Base-by-base conservation (phyloP, 2,329 filamentous ascomycete species). In the Capronia epimyces region DNA sequence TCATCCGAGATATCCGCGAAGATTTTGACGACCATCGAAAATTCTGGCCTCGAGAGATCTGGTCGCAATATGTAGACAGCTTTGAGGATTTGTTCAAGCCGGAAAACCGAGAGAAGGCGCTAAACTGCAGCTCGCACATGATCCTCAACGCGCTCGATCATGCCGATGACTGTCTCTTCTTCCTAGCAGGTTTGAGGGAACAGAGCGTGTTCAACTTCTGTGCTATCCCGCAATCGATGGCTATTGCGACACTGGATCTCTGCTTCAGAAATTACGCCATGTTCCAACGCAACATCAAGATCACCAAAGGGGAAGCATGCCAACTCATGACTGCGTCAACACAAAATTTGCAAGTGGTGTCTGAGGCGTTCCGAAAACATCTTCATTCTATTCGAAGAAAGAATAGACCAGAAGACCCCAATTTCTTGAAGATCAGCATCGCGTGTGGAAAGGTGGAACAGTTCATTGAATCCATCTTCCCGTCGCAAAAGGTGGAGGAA, bases 171-270 rank as follows among this genome's bases (percentile, higher is more conserved):
- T 97, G 91, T 66, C 72, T 98, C n/a, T 96, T 90, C 75, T 98
- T 97, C 73, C 89, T 98, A 74, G 91, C 91, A 3, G 93, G 87
- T 41, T 82, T 98, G 58, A 84, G 85, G 60, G 93, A 98, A 66
- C 93, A 98, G 74, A 95, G 89, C 66, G 89, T 95, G 21, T 98
- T 98, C 81, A 98, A 98, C 78, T 98, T 98, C 69, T 89, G 89
- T 42, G 91, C 91, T 50, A 98, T 98, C 58, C 93, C 93, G 2
- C 93, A 98, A 70, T 77, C 83, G 58, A 98, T 98, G 93, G 93
- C 91, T 46, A 96, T 98, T 67, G 91, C 93, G 7, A 97, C 91
- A 0, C 74, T 97, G 36, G 90, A 96, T 62, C 75, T 89, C 15
- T 86, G 91, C 62, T 98, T 97, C 81, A 85, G 87, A 64, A 98